These are phyloP conservation scores for Calonectria honghensis DNA, from an alignment of 2,329 filamentous ascomycete species.

Conservation along the genomic window DNA sequence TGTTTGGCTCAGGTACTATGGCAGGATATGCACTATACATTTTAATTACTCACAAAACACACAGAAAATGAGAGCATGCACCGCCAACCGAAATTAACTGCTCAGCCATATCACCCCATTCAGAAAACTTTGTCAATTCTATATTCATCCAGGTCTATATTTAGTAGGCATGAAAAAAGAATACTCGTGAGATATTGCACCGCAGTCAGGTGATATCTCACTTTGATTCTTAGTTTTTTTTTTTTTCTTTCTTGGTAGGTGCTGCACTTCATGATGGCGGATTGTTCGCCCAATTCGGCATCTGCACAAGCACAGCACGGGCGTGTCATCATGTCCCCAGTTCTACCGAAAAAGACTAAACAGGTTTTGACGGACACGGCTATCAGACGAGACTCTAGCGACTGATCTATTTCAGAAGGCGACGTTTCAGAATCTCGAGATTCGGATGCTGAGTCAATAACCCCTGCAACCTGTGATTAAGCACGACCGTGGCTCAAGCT, in stretches of 20 bases:
- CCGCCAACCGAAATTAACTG: not conserved
- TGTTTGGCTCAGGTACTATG: not conserved
- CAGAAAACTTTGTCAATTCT: not conserved
- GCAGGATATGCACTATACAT: not conserved
- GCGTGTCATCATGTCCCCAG: not conserved
- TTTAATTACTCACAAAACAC: not conserved
- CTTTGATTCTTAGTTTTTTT: not conserved
- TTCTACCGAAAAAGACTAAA: not conserved
- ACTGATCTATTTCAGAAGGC: conserved; percentile 8
- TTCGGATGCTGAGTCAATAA: not conserved
- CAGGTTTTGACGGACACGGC: not conserved
- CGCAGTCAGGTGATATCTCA: not conserved
- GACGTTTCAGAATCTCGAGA: conserved; percentile 5
- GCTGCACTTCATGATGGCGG: not conserved
- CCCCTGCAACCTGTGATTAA: not conserved
- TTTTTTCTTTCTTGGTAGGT: not conserved
- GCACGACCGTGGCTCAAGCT: not conserved
- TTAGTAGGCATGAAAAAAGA: not conserved
- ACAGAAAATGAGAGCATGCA: not conserved
- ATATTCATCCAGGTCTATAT: not conserved
- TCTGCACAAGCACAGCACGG: not conserved
- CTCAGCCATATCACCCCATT: not conserved
- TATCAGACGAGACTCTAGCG: not conserved
- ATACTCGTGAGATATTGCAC: not conserved
- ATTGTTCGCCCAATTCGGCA: not conserved